Evolutionary conservation across 2,329 filamentous ascomycete genomes (phyloP), one percentile per base, ranked within the genome.

Genomic region (Aspergillus clavatus): DNA sequence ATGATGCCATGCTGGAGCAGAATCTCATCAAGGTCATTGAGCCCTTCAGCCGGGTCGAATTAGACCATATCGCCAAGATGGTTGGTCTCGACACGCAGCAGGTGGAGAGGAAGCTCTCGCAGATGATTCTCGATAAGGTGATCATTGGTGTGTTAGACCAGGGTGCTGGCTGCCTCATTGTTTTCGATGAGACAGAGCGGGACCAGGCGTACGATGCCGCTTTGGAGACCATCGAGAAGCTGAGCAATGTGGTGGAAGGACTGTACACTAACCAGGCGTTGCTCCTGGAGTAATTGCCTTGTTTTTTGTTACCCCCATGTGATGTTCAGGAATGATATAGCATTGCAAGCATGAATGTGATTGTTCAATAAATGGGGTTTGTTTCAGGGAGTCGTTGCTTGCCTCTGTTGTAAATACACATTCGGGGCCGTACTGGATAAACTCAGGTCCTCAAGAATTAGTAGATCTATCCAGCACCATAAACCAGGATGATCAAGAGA

Each of bases 11-110:
- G 89, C 73, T 98, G 65, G 93, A 98, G 77, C 93, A 98, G 79
- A 98, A 98, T 71, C 80, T 98, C 33, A 94, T 97, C 80, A 97
- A 98, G 78, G 93, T 98, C 52, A 98, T 98, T 66, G 93, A 98
- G 78, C 93, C 93, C 18, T 98, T 97, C 74, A 95, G 88, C 62
- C 83, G 90, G 51, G 93, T 98, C 43, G 93, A 98, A 73, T 95
- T 98, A 60, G 86, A 85, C 59, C 93, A 98, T 68, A 89, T 98
- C 61, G 91, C 93, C 57, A 89, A 93, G 76, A 95, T 97, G 86
- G 93, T 98, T 42, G 90, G 91, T 29, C 78, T 98, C 51, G 93
- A 97, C 68, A 95, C 88, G 21, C 85, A 89, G 69, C 91, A 97
- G 74, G 93, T 98, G 48, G 94, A 98, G 81, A 83, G 90, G 60